Evolutionary conservation across 345 rosid species (phyloP).

Genomic region (Lumnitzera littorea): DNA sequence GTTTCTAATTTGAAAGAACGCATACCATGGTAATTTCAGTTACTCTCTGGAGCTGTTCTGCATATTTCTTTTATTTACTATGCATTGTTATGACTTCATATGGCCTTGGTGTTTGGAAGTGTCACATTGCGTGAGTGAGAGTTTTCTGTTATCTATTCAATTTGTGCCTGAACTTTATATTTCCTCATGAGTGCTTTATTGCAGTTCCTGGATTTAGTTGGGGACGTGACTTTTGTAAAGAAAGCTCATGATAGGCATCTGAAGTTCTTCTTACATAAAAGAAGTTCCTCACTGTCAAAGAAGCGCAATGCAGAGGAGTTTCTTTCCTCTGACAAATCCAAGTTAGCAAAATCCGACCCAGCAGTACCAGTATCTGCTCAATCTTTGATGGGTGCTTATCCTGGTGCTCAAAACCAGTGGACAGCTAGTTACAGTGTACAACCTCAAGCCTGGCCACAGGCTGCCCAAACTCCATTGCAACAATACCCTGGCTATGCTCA

Average conservation of each 20-base stretch:
- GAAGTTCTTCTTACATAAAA: slow-evolving; percentile 57
- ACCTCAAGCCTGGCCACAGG: slow-evolving; percentile 86
- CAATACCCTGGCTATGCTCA: slow-evolving; percentile 77
- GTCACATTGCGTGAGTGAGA: background rate
- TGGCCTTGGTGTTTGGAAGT: background rate
- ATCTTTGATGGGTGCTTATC: slow-evolving; percentile 63
- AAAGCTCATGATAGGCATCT: slow-evolving; percentile 85
- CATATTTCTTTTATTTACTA: too few relatives aligned
- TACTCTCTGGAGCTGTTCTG: too few relatives aligned
- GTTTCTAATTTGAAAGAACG: too few relatives aligned
- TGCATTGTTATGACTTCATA: too few relatives aligned
- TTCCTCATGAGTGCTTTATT: slow-evolving; percentile 6
- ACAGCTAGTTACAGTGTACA: slow-evolving; percentile 68
- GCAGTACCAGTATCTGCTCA: slow-evolving; percentile 52
- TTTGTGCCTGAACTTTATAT: background rate
- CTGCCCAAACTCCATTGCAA: slow-evolving; percentile 56
- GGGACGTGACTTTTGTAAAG: slow-evolving; percentile 55
- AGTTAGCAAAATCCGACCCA: slow-evolving; percentile 59
- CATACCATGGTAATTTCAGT: too few relatives aligned
- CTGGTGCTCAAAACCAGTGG: slow-evolving; percentile 74
- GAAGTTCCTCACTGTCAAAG: slow-evolving; percentile 55
- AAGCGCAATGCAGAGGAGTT: slow-evolving; percentile 86
- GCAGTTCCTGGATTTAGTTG: slow-evolving; percentile 80
- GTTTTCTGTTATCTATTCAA: background rate
- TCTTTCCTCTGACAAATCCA: slow-evolving; percentile 69